phyloP scores from a whole-genome alignment of 108 stramenopile genomes.

The Skeletonema grethae region DNA sequence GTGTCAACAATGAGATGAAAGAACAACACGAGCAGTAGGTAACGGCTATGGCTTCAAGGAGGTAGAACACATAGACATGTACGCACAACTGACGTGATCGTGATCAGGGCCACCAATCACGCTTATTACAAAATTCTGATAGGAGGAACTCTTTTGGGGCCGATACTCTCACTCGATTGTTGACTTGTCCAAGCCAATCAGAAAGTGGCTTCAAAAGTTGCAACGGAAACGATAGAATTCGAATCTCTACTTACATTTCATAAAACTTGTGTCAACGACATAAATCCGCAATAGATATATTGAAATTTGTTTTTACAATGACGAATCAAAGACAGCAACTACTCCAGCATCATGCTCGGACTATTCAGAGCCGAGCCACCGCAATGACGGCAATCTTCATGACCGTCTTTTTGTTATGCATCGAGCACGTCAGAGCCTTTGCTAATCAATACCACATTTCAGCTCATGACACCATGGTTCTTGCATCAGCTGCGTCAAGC shows the following conservation, averaged over 20 bases:
- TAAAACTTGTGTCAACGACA: not conserved
- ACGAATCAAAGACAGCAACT: slow-evolving; percentile 16
- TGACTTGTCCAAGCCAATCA: not conserved
- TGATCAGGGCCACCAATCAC: not conserved
- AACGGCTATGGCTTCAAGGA: not conserved
- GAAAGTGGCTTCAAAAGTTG: not conserved
- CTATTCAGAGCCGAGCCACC: slow-evolving; percentile 32
- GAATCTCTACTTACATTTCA: not conserved
- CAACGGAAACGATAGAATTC: not conserved
- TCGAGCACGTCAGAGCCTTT: slow-evolving; percentile 47
- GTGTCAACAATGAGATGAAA: not conserved
- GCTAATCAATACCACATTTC: slow-evolving; percentile 45
- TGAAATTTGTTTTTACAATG: slow-evolving; percentile 7
- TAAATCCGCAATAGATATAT: not conserved
- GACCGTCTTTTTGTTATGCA: slow-evolving; percentile 42
- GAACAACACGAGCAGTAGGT: not conserved
- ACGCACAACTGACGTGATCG: not conserved
- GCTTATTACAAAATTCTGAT: not conserved
- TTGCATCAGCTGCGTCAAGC: slow-evolving; percentile 40
- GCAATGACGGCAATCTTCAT: slow-evolving; percentile 49
- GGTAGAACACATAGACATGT: not conserved
- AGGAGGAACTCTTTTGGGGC: not conserved
- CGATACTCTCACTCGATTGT: not conserved
- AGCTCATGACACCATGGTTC: slow-evolving; percentile 41
- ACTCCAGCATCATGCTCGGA: slow-evolving; percentile 28